phyloP scores from a whole-genome alignment of 1,284 basidiomycete genomes.

The Grifola frondosa region DNA sequence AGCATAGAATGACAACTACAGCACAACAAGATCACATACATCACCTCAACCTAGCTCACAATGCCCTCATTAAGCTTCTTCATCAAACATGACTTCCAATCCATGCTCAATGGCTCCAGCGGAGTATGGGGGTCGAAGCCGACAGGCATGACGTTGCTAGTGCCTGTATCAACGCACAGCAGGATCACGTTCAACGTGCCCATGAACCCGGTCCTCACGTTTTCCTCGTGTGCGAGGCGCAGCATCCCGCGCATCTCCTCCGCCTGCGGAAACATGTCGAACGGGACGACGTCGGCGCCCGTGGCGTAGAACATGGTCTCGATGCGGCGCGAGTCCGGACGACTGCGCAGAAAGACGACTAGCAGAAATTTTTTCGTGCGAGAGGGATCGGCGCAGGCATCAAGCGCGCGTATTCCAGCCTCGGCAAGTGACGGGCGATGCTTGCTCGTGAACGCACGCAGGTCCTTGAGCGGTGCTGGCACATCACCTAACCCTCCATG shows the following conservation, averaged over 20 bases:
- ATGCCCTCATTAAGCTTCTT: conserved; percentile 20
- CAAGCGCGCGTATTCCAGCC: conserved; percentile 21
- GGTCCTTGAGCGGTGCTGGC: conserved; percentile 13
- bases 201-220: conserved; percentile 12
- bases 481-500: conserved; percentile 6
- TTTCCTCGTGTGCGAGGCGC: conserved; percentile 15
- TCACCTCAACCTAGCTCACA: too few species aligned
- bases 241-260: conserved; percentile 25
- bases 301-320: conserved; percentile 23
- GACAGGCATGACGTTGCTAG: conserved; percentile 22
- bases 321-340: conserved; percentile 10
- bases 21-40: too few species aligned
- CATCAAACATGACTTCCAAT: conserved; percentile 24
- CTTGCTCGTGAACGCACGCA: conserved; percentile 25
- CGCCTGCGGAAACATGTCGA: conserved; percentile 13
- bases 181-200: conserved; percentile 21
- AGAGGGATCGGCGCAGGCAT: conserved; percentile 10
- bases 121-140: too few species aligned
- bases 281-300: conserved; percentile 19
- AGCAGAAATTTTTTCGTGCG: conserved; percentile 20
- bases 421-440: conserved; percentile 22
- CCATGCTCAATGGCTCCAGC: too few species aligned
- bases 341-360: conserved; percentile 17
- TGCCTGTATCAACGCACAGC: conserved; percentile 14
- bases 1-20: too few species aligned